Percentiles rank a stretch among this genome's conserved stretches.
Conservation (phyloP, 2,329 filamentous ascomycete genomes). For the Teratosphaeria pseudoeucalypti region DNA sequence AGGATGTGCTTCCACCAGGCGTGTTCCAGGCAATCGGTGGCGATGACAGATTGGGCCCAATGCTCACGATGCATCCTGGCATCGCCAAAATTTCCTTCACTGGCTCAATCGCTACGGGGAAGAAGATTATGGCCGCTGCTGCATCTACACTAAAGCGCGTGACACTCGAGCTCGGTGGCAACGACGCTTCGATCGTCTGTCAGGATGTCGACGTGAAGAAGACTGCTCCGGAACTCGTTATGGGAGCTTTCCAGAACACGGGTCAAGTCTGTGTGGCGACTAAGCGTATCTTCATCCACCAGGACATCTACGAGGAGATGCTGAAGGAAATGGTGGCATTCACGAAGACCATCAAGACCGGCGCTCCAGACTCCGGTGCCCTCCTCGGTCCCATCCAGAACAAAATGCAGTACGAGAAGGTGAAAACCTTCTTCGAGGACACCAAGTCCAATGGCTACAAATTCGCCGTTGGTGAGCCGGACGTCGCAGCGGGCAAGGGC, state of each 20-base stretch:
- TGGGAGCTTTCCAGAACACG: conserved; percentile 46
- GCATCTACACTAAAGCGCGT: conserved; percentile 50
- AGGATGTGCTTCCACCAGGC: conserved; percentile 49
- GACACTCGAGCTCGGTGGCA: conserved; percentile 52
- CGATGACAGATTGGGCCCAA: conserved; percentile 49
- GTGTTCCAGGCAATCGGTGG: conserved; percentile 53
- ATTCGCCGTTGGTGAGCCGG: conserved; percentile 44
- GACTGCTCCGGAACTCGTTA: conserved; percentile 39
- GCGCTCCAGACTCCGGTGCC: conserved; percentile 29
- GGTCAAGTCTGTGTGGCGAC: conserved; percentile 47
- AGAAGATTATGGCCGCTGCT: conserved; percentile 49
- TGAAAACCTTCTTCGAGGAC: conserved; percentile 32
- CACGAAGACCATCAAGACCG: conserved; percentile 36
- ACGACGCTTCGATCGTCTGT: conserved; percentile 50
- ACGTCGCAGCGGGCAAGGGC: conserved; percentile 32
- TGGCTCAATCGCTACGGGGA: conserved; percentile 50
- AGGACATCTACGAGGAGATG: conserved; percentile 42
- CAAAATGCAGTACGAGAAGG: conserved; percentile 43
- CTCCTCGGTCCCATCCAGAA: conserved; percentile 51
- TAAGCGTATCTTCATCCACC: conserved; percentile 49
- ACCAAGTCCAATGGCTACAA: conserved; percentile 34
- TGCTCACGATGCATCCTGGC: conserved; percentile 48
- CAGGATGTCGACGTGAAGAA: conserved; percentile 47
- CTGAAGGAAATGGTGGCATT: conserved; percentile 36
- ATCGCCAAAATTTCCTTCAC: conserved; percentile 57